Evolutionary conservation across 2,329 filamentous ascomycete species (phyloP).

Genomic region (Sclerotinia borealis): DNA sequence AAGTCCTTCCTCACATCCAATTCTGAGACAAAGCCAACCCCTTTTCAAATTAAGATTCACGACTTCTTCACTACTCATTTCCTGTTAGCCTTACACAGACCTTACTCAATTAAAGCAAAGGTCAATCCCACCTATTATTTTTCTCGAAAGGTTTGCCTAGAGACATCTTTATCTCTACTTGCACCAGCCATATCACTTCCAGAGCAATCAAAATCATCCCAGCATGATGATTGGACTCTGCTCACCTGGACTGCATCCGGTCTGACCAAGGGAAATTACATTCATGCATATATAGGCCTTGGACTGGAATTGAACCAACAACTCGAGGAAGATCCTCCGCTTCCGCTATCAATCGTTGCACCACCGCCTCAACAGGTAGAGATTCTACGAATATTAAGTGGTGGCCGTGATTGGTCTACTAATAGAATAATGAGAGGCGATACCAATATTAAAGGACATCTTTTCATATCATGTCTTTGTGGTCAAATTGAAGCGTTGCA

Average conservation of each 20-base stretch:
- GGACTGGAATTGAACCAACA: conserved; percentile 17
- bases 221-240: conserved; percentile 3
- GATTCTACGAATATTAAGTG: background rate
- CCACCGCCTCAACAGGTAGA: background rate
- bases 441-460: conserved; percentile 40
- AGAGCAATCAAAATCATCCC: background rate
- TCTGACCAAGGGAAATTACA: background rate
- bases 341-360: background rate
- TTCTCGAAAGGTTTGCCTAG: conserved; percentile 43
- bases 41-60: conserved; percentile 38
- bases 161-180: conserved; percentile 32
- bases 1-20: conserved; percentile 1
- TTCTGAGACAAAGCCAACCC: background rate
- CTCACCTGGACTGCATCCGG: background rate
- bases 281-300: conserved; percentile 3
- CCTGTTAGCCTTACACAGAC: conserved; percentile 47
- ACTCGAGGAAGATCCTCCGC: conserved; percentile 17
- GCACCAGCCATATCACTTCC: conserved; percentile 2
- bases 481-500: conserved; percentile 35
- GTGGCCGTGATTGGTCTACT: background rate
- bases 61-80: conserved; percentile 49
- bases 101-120: conserved; percentile 40
- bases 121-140: conserved; percentile 43
- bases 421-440: conserved; percentile 35
- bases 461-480: conserved; percentile 37